Base-by-base conservation (phyloP, 1,139 yeast genomes). In the Candida pseudoviswanathii region DNA sequence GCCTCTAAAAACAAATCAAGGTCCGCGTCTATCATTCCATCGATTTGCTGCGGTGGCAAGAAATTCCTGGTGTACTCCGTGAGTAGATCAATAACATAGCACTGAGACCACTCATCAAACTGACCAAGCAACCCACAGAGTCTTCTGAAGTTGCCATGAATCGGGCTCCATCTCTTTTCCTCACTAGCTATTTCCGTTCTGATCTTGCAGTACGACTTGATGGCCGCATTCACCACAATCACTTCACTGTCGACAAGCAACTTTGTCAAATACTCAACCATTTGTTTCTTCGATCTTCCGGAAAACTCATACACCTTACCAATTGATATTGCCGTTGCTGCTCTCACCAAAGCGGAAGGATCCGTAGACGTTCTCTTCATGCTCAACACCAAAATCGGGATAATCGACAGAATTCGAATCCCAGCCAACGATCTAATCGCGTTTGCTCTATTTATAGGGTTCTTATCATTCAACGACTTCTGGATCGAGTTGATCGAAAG, bases 401-500 rank as follows among this genome's bases (percentile, higher is more conserved):
- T 78, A 46, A 95, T 85, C 3, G 94, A 87, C 1, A 88, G 80
- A 27, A 94, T 89, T 41, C 84, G 77, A 48, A 95, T 86, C 8
- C 94, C 91, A 2, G 96, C 83, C 61, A 95, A 77, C 6, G 92
- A 85, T 48, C 94, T 78, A 45, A 95, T 78, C 0, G 96, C 87
- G 51, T 87, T 72, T 2, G 95, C 82, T 56, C 98, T 74, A 21
- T 79, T 73, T 10, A 80, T 77, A 0, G 96, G 86, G 51, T 78
- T 80, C 54, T 84, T 81, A 60, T 91, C 96, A 25, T 78, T 76
- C 39, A 94, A 70, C 1, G 89, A 78, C 64, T 89, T 90, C 65
- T 95, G 99, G 44, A 95, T 88, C 0, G 97, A 89, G 67, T 95
- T 95, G 58, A 95, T 88, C 0, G 97, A 85, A 45, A 95, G 73